Evolutionary conservation across 1,284 basidiomycete genomes (phyloP).

Genomic region (Apiotrichum sp.): DNA sequence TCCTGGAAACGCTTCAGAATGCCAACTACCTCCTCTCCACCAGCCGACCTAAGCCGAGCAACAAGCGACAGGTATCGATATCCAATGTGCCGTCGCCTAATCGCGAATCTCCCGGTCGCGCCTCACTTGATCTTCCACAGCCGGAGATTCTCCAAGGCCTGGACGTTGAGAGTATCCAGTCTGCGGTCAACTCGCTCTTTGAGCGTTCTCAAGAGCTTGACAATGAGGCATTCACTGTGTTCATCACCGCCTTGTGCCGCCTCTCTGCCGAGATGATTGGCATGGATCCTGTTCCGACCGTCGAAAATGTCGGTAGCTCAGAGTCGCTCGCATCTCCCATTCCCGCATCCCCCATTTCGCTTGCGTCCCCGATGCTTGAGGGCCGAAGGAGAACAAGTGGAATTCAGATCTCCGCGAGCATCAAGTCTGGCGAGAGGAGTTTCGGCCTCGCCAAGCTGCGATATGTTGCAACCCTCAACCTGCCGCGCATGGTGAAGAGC

Average conservation of each 20-base stretch:
- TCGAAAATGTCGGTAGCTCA: conserved; percentile 43
- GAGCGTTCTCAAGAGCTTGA: conserved; percentile 76
- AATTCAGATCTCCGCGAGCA: conserved; percentile 67
- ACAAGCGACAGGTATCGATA: background rate
- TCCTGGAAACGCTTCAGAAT: conserved; percentile 85
- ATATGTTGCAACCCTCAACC: conserved; percentile 70
- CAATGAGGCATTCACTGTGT: conserved; percentile 72
- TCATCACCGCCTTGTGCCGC: conserved; percentile 73
- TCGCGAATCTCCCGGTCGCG: conserved; percentile 4
- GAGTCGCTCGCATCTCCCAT: conserved; percentile 1
- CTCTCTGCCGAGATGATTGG: conserved; percentile 84
- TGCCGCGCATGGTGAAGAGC: conserved; percentile 72
- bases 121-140: conserved; percentile 13
- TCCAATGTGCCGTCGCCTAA: background rate
- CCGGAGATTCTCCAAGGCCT: conserved; percentile 53
- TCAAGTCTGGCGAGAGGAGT: conserved; percentile 55
- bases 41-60: background rate
- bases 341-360: background rate
- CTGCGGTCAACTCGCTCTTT: conserved; percentile 70
- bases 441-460: conserved; percentile 84
- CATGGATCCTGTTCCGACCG: conserved; percentile 55
- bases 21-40: conserved; percentile 79
- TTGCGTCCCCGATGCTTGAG: conserved; percentile 24
- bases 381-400: conserved; percentile 72
- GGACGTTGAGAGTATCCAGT: conserved; percentile 65